phyloP scores from a whole-genome alignment of 257 asterid genomes.

The Rubia yunnanensis region DNA sequence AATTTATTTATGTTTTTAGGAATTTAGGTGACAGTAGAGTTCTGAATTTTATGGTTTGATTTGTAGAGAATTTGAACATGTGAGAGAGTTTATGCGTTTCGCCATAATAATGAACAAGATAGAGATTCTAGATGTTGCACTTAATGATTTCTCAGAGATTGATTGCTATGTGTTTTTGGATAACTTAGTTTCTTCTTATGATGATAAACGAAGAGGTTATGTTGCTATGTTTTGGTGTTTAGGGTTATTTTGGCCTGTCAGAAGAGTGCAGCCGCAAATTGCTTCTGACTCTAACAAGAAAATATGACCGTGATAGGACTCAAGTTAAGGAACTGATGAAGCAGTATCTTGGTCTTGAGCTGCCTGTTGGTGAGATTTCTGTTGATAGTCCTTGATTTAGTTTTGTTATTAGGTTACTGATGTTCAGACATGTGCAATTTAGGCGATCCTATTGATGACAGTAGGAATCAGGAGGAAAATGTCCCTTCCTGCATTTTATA shows the following conservation, averaged over 20 bases:
- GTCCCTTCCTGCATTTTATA: constrained; percentile 67
- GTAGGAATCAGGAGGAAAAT: constrained; percentile 53
- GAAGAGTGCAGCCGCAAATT: constrained; percentile 43
- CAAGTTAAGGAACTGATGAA: constrained; percentile 77
- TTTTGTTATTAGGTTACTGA: neutral
- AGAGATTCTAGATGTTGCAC: constrained; percentile 69
- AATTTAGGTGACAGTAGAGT: neutral
- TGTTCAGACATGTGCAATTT: neutral
- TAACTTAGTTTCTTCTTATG: neutral
- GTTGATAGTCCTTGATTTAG: constrained; percentile 6
- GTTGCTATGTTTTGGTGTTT: constrained; percentile 16
- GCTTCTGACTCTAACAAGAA: constrained; percentile 57
- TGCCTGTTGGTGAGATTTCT: constrained; percentile 54
- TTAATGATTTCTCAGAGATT: constrained; percentile 73
- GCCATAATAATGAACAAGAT: constrained; percentile 68
- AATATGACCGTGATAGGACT: constrained; percentile 69
- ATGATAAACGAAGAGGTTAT: neutral
- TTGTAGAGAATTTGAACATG: constrained; percentile 57
- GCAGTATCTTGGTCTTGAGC: constrained; percentile 82
- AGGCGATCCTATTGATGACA: constrained; percentile 40
- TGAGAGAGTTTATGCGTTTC: constrained; percentile 55
- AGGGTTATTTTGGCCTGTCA: constrained; percentile 74
- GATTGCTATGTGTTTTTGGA: neutral
- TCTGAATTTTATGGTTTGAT: constrained; percentile 2
- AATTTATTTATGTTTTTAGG: neutral